Evolutionary conservation across 1,284 basidiomycete genomes (phyloP).

Genomic region (Trichosporon sp.): DNA sequence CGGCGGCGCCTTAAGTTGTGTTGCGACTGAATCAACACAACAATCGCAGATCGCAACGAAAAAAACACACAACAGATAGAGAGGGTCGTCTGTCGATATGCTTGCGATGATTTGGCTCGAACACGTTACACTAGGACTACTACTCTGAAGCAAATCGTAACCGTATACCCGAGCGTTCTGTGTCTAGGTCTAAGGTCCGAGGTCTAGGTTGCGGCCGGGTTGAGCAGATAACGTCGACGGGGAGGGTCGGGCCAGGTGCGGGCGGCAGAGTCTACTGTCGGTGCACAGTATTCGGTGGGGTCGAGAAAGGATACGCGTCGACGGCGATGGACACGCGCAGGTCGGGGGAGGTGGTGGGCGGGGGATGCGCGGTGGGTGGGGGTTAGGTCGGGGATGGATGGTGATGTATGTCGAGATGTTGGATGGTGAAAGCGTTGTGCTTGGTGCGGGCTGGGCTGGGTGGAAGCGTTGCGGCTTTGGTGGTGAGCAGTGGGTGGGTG

Average conservation of each 20-base stretch:
- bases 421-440: constrained; percentile 14
- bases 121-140: not conserved
- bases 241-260: constrained; percentile 1
- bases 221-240: not conserved
- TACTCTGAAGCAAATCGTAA: constrained; percentile 2
- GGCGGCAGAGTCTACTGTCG: not conserved
- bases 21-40: constrained; percentile 13
- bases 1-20: not conserved
- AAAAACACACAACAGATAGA: not conserved
- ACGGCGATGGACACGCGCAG: not conserved
- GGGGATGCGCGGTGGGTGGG: not conserved
- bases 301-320: not conserved
- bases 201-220: not conserved
- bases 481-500: not conserved
- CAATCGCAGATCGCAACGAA: not conserved
- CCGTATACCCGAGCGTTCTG: not conserved
- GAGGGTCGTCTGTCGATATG: not conserved
- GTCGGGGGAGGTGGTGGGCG: no score
- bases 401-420: not conserved
- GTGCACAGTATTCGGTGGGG: not conserved
- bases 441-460: not conserved
- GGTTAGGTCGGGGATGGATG: constrained; percentile 17
- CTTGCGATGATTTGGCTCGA: not conserved
- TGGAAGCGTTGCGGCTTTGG: not conserved
- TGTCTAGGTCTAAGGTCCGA: not conserved